Conservation (phyloP, 192 early-diverging fungal species). For the Physocladia obscura region DNA sequence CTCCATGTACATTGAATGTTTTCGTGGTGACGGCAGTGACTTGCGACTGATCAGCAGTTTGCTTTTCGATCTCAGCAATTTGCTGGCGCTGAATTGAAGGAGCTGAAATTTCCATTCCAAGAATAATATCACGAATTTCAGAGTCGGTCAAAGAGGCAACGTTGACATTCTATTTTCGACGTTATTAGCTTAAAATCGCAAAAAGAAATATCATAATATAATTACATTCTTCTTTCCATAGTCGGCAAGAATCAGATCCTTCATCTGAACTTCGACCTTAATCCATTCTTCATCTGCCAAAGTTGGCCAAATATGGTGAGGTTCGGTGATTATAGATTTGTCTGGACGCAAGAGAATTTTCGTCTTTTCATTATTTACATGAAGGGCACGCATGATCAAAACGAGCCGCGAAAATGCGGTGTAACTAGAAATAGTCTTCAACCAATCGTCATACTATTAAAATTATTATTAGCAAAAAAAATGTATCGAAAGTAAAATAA, state of each 20-base stretch:
- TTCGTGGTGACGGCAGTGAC: constrained; percentile 93
- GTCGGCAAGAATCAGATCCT: constrained; percentile 96
- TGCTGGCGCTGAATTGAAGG: constrained; percentile 94
- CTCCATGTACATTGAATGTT: constrained; percentile 95
- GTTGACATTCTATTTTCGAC: constrained; percentile 81
- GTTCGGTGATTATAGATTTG: constrained; percentile 86
- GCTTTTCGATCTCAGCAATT: constrained; percentile 97
- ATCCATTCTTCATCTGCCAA: constrained; percentile 97
- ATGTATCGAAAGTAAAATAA: neutral
- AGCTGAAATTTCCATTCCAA: constrained; percentile 99
- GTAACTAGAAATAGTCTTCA: constrained; percentile 90
- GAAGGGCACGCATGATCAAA: constrained; percentile 92
- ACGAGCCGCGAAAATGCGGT: constrained; percentile 97
- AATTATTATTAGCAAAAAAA: constrained; percentile 3
- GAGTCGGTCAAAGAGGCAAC: constrained; percentile 93
- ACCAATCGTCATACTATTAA: constrained; percentile 92
- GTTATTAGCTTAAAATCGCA: constrained; percentile 6
- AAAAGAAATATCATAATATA: neutral
- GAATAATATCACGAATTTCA: constrained; percentile 97
- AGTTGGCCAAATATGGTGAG: constrained; percentile 98
- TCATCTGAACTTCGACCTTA: constrained; percentile 88
- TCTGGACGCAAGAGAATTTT: constrained; percentile 96
- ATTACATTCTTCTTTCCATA: constrained; percentile 96
- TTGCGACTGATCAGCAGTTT: constrained; percentile 88
- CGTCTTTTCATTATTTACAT: constrained; percentile 97